Conservation (phyloP, 352 stramenopile genomes). For the Phytophthora brassicae region DNA sequence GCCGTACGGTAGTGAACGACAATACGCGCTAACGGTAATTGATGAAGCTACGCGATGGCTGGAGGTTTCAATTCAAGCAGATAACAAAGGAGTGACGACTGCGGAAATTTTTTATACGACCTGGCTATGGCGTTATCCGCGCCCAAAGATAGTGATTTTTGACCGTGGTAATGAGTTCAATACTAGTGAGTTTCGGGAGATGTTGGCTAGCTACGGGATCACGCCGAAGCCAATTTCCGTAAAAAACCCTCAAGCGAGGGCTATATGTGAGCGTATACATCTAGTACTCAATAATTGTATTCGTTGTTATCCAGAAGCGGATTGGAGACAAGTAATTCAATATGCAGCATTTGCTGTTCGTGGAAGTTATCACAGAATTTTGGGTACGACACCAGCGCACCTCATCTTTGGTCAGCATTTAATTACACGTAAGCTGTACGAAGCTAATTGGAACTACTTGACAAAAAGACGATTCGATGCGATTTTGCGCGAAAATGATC, state of each 20-base stretch:
- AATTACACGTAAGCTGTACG: conserved; percentile 1
- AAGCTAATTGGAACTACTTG: conserved; percentile 6
- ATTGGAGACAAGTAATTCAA: conserved; percentile 2
- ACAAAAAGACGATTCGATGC: not conserved
- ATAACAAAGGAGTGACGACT: not conserved
- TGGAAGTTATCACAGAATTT: conserved; percentile 1
- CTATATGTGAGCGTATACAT: conserved; percentile 4
- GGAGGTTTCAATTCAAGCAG: not conserved
- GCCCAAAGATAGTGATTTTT: not conserved
- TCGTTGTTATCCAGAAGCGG: no score
- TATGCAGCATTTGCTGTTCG: not conserved
- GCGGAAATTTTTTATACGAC: not conserved
- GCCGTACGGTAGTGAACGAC: conserved; percentile 3
- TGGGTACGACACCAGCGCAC: conserved; percentile 1
- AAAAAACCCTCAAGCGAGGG: conserved; percentile 8
- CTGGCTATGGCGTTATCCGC: conserved; percentile 3
- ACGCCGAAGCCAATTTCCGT: not conserved
- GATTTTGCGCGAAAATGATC: no score
- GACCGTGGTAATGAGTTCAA: not conserved
- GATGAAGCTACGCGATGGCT: conserved; percentile 9
- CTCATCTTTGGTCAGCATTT: conserved; percentile 2
- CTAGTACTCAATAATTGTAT: conserved; percentile 6
- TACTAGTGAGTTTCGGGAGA: not conserved
- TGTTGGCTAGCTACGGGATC: not conserved
- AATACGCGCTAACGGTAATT: not conserved